Percentiles rank a stretch among this genome's conserved stretches.
phyloP scores from a whole-genome alignment of 1,139 yeast genomes.

The Geotrichum siamense region DNA sequence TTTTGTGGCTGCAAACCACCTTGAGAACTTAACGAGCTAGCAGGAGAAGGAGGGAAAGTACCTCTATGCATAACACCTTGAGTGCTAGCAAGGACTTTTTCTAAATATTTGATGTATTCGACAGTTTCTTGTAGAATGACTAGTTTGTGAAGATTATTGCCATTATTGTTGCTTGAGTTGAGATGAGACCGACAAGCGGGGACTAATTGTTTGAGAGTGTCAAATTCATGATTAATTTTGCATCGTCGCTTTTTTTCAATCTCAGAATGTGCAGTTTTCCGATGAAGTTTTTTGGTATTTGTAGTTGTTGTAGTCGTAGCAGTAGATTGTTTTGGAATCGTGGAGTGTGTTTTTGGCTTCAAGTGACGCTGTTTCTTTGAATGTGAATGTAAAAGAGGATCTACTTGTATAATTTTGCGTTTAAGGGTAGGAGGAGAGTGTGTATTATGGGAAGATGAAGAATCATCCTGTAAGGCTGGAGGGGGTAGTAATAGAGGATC shows the following conservation, averaged over 20 bases:
- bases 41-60: slow-evolving; percentile 6
- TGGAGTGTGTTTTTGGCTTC: slow-evolving; percentile 1
- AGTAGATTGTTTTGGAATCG: background rate
- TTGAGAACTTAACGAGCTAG: slow-evolving; percentile 3
- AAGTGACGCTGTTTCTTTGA: background rate
- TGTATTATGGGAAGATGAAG: background rate
- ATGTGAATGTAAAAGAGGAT: background rate
- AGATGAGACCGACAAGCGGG: slow-evolving; percentile 54
- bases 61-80: background rate
- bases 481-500: slow-evolving; percentile 10
- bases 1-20: background rate
- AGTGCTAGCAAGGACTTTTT: slow-evolving; percentile 29
- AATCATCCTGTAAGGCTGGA: slow-evolving; percentile 4
- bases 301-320: background rate
- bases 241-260: slow-evolving; percentile 74
- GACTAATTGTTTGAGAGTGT: slow-evolving; percentile 65
- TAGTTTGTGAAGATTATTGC: slow-evolving; percentile 69
- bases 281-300: slow-evolving; percentile 36
- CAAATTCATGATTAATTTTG: slow-evolving; percentile 76
- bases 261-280: slow-evolving; percentile 61
- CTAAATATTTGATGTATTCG: slow-evolving; percentile 66
- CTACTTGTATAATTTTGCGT: slow-evolving; percentile 5
- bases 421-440: slow-evolving; percentile 5
- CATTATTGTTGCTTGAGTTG: slow-evolving; percentile 34
- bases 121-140: slow-evolving; percentile 76